These are phyloP conservation scores for Blepharisma japonicum DNA, from an alignment of 73 alveolate genomes.

Conservation along the genomic window DNA sequence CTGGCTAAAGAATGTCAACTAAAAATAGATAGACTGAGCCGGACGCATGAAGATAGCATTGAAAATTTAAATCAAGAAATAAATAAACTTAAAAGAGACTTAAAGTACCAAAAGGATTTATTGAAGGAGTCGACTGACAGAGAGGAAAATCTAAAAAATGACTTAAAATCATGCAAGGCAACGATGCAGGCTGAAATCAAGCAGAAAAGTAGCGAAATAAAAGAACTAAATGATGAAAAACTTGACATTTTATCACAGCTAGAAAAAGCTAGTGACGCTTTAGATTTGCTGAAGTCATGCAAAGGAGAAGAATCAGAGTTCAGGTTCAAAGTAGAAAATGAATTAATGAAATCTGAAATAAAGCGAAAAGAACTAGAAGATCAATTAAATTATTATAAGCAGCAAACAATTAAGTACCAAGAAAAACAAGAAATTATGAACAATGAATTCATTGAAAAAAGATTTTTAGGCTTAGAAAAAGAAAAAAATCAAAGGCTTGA, in stretches of 20 bases:
- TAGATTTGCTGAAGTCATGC: too few species aligned
- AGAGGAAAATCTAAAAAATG: too few species aligned
- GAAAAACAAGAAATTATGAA: neutral
- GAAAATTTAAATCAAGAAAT: neutral
- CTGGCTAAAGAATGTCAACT: neutral
- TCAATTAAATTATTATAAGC: neutral
- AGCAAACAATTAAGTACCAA: neutral
- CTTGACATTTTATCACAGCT: too few species aligned
- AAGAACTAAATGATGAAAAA: too few species aligned
- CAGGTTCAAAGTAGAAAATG: neutral
- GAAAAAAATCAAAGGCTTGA: neutral
- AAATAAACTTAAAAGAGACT: neutral
- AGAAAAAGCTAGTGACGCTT: too few species aligned
- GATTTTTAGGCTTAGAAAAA: neutral
- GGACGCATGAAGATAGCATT: neutral
- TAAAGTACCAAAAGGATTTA: neutral
- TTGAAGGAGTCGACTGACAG: too few species aligned
- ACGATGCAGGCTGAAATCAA: too few species aligned
- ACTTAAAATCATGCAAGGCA: too few species aligned
- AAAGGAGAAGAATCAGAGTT: neutral
- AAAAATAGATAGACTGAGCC: neutral
- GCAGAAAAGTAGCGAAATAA: too few species aligned
- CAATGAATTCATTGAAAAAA: neutral
- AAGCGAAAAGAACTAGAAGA: neutral
- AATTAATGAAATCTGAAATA: neutral